Base-by-base conservation (phyloP, 805 yeast genomes). In the Sugiyamaella qingdaonensis region DNA sequence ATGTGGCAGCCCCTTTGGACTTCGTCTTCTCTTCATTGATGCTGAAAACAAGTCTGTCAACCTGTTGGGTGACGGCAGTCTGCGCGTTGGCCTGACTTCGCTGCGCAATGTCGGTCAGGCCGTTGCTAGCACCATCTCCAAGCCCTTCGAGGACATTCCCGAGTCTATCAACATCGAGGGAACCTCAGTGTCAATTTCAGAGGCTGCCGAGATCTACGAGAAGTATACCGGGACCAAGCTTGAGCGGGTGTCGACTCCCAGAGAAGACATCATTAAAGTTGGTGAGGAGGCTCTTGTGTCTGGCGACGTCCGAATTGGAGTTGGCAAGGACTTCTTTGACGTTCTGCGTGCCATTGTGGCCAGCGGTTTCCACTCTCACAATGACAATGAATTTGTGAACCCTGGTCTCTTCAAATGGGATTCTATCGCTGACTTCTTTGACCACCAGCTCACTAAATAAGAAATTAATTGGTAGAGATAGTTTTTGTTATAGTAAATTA, bases 271-370 rank as follows among this genome's bases (percentile, higher is more conserved):
- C 21, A 27, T 35, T n/a, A 48, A 46, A 9, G 24, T 10, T 10
- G 43, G 46, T 29, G 34, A 44, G 18, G 49, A 43, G n/a, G 34
- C 31, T 29, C 3, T 44, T 2, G 33, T 29, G 13, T 13, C 86
- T 63, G 97, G 88, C 60, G 79, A 89, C 65, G 82, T 92, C 63
- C 85, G 99, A 75, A 85, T 89, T 44, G 82, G 95, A 46, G 87
- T 88, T 47, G 98, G 98, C 67, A 85, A 89, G 50, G 97, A 91
- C 74, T 84, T 80, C 69, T 85, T 89, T 64, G 96, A 90, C 60
- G 35, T 44, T 10, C 44, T 53, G 13, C 16, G n/a, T 4, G 56
- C 53, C 19, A 34, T 36, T 13, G 19, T 35, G 21, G 43, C 27
- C 7, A 18, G 36, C 19, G 36, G 42, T 5, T 29, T 31, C 34